Base-by-base conservation (phyloP, 2,329 filamentous ascomycete species). In the Penicillium sp. region DNA sequence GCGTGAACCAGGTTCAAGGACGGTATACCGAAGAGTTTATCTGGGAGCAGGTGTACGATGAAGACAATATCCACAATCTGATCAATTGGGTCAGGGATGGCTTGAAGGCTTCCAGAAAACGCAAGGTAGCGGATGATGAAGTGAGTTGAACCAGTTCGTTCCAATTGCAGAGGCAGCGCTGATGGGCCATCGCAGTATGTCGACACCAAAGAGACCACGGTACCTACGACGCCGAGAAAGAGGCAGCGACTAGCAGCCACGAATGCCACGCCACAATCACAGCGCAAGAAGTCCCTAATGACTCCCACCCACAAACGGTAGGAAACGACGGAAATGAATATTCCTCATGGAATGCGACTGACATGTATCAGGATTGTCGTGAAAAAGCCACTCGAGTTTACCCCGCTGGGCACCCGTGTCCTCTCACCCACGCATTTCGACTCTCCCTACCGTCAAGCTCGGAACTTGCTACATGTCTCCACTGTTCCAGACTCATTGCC, bases 341-440 rank as follows among this genome's bases (percentile, higher is more conserved):
- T 6, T 3, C 2, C 6, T 45, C 13, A 46, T 38, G 38, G 65
- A 64, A n/a, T 55, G 24, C 46, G 57, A 50, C 61, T 38, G 28
- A 49, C 24, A 47, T 49, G 7, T 42, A 3, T 51, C 48, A 75
- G 77, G 53, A 82, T 88, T 34, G 71, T 87, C 34, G 73, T 91
- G 37, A 95, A 94, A 66, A 95, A 90, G 62, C 85, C 88, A 5
- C 79, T 98, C 32, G 90, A 96, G 64, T 97, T 97, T 62, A 98
- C 93, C 0, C 93, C 93, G 0, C 74, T 98, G n/a, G 89, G 88
- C 6, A 96, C 88, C 13, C 84, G 93, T 34, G 78, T 86, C 19
- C 77, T 98, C 3, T 88, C 88, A 1, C 85, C 87, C 4, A 79
- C 79, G 31, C 81, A 86, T 57, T 78, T 86, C 49, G 80, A 88